Conservation (phyloP, 164 flowering plant species). For the Akebia trifoliata region DNA sequence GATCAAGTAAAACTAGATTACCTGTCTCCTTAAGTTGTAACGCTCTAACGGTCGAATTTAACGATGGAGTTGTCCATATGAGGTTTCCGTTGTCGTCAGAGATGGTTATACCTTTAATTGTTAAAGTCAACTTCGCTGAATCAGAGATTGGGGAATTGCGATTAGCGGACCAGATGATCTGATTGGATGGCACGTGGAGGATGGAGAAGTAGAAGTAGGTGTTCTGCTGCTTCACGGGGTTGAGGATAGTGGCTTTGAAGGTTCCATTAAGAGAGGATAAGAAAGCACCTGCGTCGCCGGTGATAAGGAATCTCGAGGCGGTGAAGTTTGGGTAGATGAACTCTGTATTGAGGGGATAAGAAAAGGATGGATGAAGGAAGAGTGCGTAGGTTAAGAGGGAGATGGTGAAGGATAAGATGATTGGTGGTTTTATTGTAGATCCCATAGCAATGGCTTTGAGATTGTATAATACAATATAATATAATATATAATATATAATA, state of each 20-base stretch:
- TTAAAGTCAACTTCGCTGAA: slow-evolving; percentile 44
- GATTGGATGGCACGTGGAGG: slow-evolving; percentile 49
- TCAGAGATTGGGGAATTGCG: slow-evolving; percentile 49
- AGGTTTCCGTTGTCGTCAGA: slow-evolving; percentile 25
- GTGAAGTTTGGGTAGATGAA: slow-evolving; percentile 63
- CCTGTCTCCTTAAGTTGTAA: slow-evolving; percentile 52
- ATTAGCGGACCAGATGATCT: slow-evolving; percentile 81
- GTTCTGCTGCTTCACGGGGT: slow-evolving; percentile 29
- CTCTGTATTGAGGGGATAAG: slow-evolving; percentile 21
- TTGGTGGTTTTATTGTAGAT: no score
- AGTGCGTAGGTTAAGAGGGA: slow-evolving; percentile 18
- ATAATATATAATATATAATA: no score
- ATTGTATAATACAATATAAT: no score
- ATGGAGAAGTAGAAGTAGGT: slow-evolving; percentile 59
- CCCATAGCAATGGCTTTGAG: no score
- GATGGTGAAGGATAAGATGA: slow-evolving; percentile 5
- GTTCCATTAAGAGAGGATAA: slow-evolving; percentile 51
- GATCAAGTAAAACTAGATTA: slow-evolving; percentile 62
- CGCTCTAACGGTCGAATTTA: slow-evolving; percentile 34
- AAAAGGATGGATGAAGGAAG: slow-evolving; percentile 19
- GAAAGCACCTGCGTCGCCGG: slow-evolving; percentile 55
- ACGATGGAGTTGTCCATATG: slow-evolving; percentile 60
- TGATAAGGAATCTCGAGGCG: slow-evolving; percentile 42
- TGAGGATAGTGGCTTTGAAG: slow-evolving; percentile 56
- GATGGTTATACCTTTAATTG: slow-evolving; percentile 44